Evolutionary conservation across 2,329 filamentous ascomycete species (phyloP).

Genomic region (Phialophora chinensis): DNA sequence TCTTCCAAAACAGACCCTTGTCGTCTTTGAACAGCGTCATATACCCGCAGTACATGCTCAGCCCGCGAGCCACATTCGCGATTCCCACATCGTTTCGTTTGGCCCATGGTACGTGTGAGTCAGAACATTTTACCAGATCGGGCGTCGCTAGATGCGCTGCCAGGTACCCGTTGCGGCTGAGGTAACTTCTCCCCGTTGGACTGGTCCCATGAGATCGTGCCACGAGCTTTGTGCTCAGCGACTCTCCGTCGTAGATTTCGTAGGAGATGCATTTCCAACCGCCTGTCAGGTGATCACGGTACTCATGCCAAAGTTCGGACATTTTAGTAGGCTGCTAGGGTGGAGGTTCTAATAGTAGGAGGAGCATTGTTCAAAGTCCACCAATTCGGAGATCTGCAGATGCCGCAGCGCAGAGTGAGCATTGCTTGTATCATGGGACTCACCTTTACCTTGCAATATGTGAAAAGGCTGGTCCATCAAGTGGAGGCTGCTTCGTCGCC

Average conservation of each 20-base stretch:
- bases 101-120: background rate
- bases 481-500: constrained; percentile 47
- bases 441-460: too few species aligned
- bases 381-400: too few species aligned
- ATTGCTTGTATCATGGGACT: too few species aligned
- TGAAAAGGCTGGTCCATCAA: too few species aligned
- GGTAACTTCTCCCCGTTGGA: background rate
- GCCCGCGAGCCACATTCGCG: background rate
- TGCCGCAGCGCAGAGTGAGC: too few species aligned
- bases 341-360: too few species aligned
- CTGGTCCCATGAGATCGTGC: background rate
- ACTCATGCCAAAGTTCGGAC: background rate
- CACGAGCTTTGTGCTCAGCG: background rate
- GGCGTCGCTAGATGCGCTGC: background rate
- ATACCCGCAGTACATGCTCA: background rate
- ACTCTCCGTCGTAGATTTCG: background rate
- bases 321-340: background rate
- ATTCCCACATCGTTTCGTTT: background rate
- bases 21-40: background rate
- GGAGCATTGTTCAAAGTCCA: too few species aligned
- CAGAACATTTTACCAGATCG: background rate
- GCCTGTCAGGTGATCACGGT: background rate
- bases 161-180: background rate
- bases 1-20: background rate
- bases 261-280: background rate